Base-by-base conservation (phyloP, 768 basidiomycete species). In the Lactifluus hygrophoroides region DNA sequence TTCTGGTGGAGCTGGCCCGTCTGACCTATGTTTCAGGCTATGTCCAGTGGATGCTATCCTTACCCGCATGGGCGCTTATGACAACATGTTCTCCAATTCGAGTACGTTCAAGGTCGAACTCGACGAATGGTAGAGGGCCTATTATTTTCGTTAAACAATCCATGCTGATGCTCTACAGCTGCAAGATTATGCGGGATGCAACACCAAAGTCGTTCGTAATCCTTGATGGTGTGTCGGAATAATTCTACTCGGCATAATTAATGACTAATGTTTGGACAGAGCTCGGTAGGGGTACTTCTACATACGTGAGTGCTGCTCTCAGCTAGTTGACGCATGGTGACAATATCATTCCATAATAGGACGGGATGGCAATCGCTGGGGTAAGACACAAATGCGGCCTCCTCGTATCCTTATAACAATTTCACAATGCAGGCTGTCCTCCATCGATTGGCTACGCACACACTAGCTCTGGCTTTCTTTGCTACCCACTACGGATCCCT, bases 81-180 rank as follows among this genome's bases (percentile, higher is more conserved):
- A 98, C 67, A 94, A 94, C 68, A 93, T 95, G 88, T 94, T 94
- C 71, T 86, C 89, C 2, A 85, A 91, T 65, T 82, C 93, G 1
- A 93, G 91, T 71, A 97, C 95, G 0, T 99, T 98, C 81, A 96
- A 97, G 70, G 96, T 99, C 21, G 96, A 99, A 69, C 76, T 99
- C 56, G 96, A 98, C 69, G 96, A 99, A 80, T 92, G 92, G 92
- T 93, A 65, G 42, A 60, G 46, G 4, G 11, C 30, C n/a, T 2
- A 38, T 43, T 23, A n/a, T 8, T 17, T 32, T 3, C 10, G 21
- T 23, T 8, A 8, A 25, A 11, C 35, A 28, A 50, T 23, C 28
- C 30, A 9, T 14, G 4, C 47, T 56, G 46, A 55, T 32, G 21
- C 3, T 13, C 10, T 10, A 27, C 58, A 94, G 92, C 65, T 94